Evolutionary conservation across 768 basidiomycete genomes (phyloP).

Genomic region (Kwoniella sp.): DNA sequence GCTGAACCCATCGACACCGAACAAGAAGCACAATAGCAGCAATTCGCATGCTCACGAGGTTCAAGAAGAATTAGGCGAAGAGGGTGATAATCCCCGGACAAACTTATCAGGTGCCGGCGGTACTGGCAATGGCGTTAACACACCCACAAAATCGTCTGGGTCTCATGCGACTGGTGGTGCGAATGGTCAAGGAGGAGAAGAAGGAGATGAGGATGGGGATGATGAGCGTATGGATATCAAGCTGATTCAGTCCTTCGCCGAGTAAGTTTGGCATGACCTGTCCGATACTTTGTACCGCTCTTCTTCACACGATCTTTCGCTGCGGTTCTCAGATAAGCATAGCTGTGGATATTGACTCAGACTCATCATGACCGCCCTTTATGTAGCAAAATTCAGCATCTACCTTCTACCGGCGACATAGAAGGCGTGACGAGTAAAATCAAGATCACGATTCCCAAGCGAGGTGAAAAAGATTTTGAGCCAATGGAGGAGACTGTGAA

Average conservation of each 20-base stretch:
- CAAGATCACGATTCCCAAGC: constrained; percentile 74
- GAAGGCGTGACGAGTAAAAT: constrained; percentile 15
- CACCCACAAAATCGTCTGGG: background rate
- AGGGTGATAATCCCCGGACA: constrained; percentile 24
- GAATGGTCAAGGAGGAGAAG: constrained; percentile 20
- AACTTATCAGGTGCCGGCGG: constrained; percentile 8
- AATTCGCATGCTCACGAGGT: background rate
- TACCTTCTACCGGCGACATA: constrained; percentile 19
- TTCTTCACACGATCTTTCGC: too few relatives aligned
- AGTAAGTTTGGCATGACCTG: constrained; percentile 25
- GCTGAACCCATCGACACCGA: constrained; percentile 12
- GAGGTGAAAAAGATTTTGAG: constrained; percentile 98
- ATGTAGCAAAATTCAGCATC: constrained; percentile 46
- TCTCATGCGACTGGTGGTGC: background rate
- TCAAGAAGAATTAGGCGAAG: background rate
- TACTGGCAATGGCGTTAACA: background rate
- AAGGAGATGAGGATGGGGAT: constrained; percentile 49
- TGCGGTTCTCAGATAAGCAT: too few relatives aligned
- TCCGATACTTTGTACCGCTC: background rate
- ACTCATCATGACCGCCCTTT: background rate
- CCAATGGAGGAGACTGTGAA: constrained; percentile 62
- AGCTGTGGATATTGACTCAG: background rate
- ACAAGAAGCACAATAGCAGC: background rate
- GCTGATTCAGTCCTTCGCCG: constrained; percentile 48
- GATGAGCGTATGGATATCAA: constrained; percentile 44